phyloP scores from a whole-genome alignment of 345 rosid species.

The Isatis tinctoria region DNA sequence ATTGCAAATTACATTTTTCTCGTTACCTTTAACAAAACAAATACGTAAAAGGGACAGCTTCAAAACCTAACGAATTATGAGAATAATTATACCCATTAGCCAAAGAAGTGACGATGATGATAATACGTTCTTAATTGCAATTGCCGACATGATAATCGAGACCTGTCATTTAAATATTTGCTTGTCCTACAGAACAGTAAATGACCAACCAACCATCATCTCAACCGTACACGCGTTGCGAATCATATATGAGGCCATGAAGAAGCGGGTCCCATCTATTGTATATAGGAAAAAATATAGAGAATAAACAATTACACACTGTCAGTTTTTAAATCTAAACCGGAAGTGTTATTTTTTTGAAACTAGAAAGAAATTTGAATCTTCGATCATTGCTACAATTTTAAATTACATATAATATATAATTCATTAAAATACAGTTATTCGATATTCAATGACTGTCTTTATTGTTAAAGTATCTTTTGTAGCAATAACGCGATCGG shows the following conservation, averaged over 20 bases:
- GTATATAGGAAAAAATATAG: too few species aligned
- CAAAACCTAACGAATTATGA: neutral
- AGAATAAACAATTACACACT: too few species aligned
- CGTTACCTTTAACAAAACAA: neutral
- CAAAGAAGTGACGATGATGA: neutral
- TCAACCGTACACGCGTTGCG: conserved; percentile 7
- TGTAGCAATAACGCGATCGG: too few species aligned
- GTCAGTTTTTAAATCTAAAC: neutral
- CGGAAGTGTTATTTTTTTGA: neutral
- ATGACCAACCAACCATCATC: neutral
- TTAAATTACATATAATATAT: too few species aligned
- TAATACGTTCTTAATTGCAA: conserved; percentile 1
- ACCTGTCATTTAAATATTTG: neutral
- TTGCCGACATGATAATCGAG: conserved; percentile 19
- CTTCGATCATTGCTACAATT: too few species aligned
- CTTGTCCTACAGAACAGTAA: neutral
- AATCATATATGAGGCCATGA: neutral
- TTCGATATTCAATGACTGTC: too few species aligned
- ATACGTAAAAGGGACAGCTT: neutral
- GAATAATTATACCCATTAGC: neutral
- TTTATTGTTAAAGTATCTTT: neutral
- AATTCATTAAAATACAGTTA: too few species aligned
- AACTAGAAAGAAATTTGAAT: too few species aligned
- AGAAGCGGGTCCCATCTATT: neutral
- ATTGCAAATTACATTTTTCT: too few species aligned